A percentile compares a stretch with the other conserved stretches of the same genome.
Conservation (phyloP, 208 protist species). For the Leishmania arabica region DNA sequence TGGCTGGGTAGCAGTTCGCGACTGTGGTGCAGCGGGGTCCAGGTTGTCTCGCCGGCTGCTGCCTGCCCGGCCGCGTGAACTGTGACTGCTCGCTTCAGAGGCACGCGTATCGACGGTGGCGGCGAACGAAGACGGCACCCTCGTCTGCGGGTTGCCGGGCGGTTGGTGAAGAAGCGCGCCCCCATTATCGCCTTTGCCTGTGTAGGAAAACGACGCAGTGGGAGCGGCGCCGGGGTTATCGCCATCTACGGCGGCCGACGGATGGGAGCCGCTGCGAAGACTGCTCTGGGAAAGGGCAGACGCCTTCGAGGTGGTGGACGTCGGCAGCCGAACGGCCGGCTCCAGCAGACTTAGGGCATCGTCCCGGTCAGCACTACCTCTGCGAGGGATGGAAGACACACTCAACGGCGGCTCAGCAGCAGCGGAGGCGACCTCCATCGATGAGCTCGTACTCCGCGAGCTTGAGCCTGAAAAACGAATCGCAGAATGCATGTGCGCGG, state of each 20-base stretch:
- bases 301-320: not conserved
- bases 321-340: not conserved
- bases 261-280: not conserved
- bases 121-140: not conserved
- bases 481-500: not conserved
- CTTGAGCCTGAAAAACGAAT: slow-evolving; percentile 27
- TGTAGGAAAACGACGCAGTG: not conserved
- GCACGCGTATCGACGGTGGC: not conserved
- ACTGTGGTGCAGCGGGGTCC: not conserved
- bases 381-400: slow-evolving; percentile 2
- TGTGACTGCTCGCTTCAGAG: not conserved
- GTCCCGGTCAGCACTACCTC: not conserved
- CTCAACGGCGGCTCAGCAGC: not conserved
- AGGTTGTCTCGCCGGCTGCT: not conserved
- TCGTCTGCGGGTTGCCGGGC: not conserved
- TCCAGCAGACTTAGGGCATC: not conserved
- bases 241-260: not conserved
- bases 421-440: not conserved
- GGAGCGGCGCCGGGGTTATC: not conserved
- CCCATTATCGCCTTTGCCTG: not conserved
- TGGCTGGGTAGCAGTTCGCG: not conserved
- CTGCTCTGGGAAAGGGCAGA: not conserved
- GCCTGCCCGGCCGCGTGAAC: not conserved
- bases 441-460: slow-evolving; percentile 4
- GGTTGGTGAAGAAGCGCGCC: not conserved